A percentile compares a stretch with the other conserved stretches of the same genome.
Conservation (phyloP, 2,329 filamentous ascomycete genomes). For the Fonsecaea pugnacius region DNA sequence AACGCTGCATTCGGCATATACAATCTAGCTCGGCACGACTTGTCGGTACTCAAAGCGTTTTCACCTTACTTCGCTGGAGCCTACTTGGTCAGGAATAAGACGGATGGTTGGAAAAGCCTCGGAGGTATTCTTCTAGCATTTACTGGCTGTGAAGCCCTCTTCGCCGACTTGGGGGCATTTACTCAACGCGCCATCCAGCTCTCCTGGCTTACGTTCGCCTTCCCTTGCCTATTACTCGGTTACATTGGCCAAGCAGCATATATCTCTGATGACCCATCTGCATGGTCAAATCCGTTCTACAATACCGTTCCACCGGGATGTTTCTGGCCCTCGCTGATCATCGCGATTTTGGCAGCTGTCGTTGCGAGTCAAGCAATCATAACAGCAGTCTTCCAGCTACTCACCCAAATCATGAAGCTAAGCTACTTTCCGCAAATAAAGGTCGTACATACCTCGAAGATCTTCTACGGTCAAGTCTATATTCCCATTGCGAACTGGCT, state of each 20-base stretch:
- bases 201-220: conserved; percentile 70
- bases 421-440: conserved; percentile 78
- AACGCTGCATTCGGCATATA: conserved; percentile 60
- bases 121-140: conserved; percentile 73
- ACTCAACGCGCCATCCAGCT: conserved; percentile 70
- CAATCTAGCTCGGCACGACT: conserved; percentile 54
- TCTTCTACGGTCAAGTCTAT: conserved; percentile 75
- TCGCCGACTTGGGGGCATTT: conserved; percentile 78
- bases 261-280: conserved; percentile 63
- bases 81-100: conserved; percentile 56
- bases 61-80: conserved; percentile 53
- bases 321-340: conserved; percentile 69
- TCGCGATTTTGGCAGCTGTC: conserved; percentile 72
- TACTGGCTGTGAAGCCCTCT: conserved; percentile 78
- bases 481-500: conserved; percentile 78
- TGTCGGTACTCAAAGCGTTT: conserved; percentile 58
- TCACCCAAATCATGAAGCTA: conserved; percentile 72
- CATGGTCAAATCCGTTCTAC: conserved; percentile 75
- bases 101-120: conserved; percentile 57
- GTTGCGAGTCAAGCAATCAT: conserved; percentile 81
- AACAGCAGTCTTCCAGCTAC: conserved; percentile 71
- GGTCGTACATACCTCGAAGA: conserved; percentile 70
- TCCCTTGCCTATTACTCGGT: conserved; percentile 65
- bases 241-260: conserved; percentile 77
- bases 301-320: conserved; percentile 69